phyloP scores from a whole-genome alignment of 306 rosid species.

The Vigna radiata region DNA sequence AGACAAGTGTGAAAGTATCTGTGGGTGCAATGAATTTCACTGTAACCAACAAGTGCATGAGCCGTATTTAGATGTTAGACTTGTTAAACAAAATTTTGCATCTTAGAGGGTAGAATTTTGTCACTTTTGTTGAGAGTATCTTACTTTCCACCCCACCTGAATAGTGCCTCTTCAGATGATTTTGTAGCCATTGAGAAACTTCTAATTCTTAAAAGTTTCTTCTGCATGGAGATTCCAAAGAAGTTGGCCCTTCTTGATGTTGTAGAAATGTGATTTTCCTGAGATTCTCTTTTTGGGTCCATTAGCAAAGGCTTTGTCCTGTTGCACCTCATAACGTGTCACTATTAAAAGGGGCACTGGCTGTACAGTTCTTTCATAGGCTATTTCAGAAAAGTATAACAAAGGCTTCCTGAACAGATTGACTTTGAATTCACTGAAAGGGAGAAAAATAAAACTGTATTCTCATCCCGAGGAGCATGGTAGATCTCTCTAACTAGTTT shows the following conservation, averaged over 20 bases:
- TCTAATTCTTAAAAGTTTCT: constrained; percentile 21
- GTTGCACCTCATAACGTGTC: constrained; percentile 30
- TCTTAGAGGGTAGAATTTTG: constrained; percentile 7
- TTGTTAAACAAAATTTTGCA: not conserved
- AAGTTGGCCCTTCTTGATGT: constrained; percentile 37
- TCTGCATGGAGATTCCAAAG: constrained; percentile 30
- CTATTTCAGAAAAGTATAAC: constrained; percentile 21
- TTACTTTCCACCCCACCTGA: constrained; percentile 34
- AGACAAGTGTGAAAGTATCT: not conserved
- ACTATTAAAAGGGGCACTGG: constrained; percentile 3
- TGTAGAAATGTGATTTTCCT: constrained; percentile 36
- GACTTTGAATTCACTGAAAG: constrained; percentile 16
- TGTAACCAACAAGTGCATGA: constrained; percentile 12
- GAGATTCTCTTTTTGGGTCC: constrained; percentile 25
- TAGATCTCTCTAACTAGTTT: constrained; percentile 34
- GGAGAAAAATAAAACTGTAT: not conserved
- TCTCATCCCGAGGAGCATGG: constrained; percentile 14
- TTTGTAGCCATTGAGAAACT: constrained; percentile 41
- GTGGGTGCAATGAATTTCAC: constrained; percentile 33
- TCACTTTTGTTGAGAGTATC: constrained; percentile 33
- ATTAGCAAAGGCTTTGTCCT: constrained; percentile 30
- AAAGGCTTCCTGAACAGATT: not conserved
- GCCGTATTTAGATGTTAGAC: constrained; percentile 1
- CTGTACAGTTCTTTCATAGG: constrained; percentile 35
- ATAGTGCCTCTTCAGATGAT: constrained; percentile 44